Evolutionary conservation across 192 early-diverging fungal species (phyloP), one percentile per base, ranked within the genome.

Genomic region (Podila epicladia): DNA sequence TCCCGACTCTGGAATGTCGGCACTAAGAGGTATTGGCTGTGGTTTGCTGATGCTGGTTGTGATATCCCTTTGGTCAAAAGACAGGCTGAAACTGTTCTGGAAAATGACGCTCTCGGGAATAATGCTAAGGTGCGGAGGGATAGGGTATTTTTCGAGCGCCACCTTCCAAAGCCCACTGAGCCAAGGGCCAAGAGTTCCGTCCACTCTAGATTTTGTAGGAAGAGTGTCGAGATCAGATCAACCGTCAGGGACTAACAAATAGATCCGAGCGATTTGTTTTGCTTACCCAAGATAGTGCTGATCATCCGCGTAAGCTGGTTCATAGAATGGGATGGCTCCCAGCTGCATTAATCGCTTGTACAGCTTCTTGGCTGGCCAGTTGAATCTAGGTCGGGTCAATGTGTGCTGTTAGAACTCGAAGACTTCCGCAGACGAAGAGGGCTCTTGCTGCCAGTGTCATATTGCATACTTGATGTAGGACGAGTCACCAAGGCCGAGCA

Each of bases 401-500:
- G 45, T 7, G 12, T 51, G n/a, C 35, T 7, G 31, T 33, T 26
- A 29, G 35, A 33, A 26, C 11, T 4, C 15, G 4, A 48, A n/a
- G 58, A n/a, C 22, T 31, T 24, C 17, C 45, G 28, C 45, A 31
- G 64, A 13, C 5, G 45, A 28, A 2, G 26, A 8, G 9, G 13
- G 35, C 7, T 33, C 26, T 28, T 22, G 4, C 19, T 65, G 24
- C 19, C 8, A 2, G 2, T 24, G 11, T n/a, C 9, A 2, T 9
- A 33, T 32, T 15, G 76, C 84, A n/a, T 86, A 94, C 91, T 92
- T 93, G 68, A 79, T 64, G 80, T 98, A 99, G 31, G 95, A 95
- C 22, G 96, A 97, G 82, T 99, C 98, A 28, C 98, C 98, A 41
- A 96, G 88, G 3, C 97, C 98, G 87, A 98, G 95, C 24, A 99